Conservation (phyloP, 2,329 filamentous ascomycete species). For the Elsinoe batatas region DNA sequence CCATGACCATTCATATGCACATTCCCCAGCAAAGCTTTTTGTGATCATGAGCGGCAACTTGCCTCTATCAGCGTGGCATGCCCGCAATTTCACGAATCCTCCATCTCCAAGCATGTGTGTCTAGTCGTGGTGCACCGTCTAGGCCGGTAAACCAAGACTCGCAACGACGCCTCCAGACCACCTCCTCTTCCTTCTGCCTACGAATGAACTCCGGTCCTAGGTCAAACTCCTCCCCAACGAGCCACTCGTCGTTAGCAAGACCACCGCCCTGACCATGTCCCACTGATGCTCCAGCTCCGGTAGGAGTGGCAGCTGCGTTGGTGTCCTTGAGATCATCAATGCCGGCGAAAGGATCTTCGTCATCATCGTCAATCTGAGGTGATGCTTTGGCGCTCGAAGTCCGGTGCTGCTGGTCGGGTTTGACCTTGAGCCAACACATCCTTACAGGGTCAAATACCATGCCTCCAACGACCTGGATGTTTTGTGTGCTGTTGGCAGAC, state of each 20-base stretch:
- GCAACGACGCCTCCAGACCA: conserved; percentile 80
- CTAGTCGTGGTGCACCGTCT: conserved; percentile 43
- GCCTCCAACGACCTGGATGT: conserved; percentile 87
- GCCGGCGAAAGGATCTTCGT: conserved; percentile 86
- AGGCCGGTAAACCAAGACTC: conserved; percentile 62
- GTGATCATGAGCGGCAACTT: too few species aligned
- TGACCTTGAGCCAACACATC: conserved; percentile 93
- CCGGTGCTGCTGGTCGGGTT: conserved; percentile 19
- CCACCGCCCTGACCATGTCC: conserved; percentile 20
- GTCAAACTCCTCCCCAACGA: conserved; percentile 76
- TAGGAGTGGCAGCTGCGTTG: conserved; percentile 9
- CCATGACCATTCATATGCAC: conserved; percentile 7
- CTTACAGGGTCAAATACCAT: conserved; percentile 97
- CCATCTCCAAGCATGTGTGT: conserved; percentile 65
- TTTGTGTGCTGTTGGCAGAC: conserved; percentile 53
- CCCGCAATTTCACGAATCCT: conserved; percentile 42
- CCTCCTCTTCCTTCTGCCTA: conserved; percentile 83
- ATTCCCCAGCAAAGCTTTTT: too few species aligned
- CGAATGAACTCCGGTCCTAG: conserved; percentile 89
- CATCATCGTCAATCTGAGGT: conserved; percentile 60
- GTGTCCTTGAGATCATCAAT: conserved; percentile 81
- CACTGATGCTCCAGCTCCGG: conserved; percentile 14
- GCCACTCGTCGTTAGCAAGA: conserved; percentile 56
- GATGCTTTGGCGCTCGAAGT: conserved; percentile 29
- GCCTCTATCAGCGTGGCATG: neutral